phyloP scores from a whole-genome alignment of 495 filamentous ascomycete genomes.

The Neurospora sp. region DNA sequence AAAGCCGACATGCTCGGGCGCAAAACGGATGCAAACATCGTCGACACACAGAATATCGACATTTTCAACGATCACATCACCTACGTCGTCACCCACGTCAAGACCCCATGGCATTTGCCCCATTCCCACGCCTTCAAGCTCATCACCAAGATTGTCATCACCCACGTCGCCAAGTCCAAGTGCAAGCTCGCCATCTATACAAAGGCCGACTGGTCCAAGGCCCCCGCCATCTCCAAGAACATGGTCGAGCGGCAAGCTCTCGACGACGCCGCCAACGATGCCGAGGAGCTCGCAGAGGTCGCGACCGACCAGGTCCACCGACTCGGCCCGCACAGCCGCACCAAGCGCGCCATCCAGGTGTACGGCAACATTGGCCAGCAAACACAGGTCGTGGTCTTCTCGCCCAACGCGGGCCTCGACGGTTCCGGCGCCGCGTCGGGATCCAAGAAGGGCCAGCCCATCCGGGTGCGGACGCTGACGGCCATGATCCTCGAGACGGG shows the following conservation, averaged over 20 bases:
- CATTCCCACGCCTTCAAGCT: slow-evolving; percentile 69
- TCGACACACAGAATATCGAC: slow-evolving; percentile 84
- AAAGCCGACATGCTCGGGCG: slow-evolving; percentile 55
- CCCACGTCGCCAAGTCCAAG: slow-evolving; percentile 80
- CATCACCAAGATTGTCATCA: slow-evolving; percentile 87
- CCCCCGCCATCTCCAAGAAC: slow-evolving; percentile 53
- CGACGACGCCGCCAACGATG: slow-evolving; percentile 70
- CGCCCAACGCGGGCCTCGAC: slow-evolving; percentile 28
- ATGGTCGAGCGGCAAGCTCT: slow-evolving; percentile 74
- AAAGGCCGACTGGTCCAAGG: slow-evolving; percentile 72
- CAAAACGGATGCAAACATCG: slow-evolving; percentile 48
- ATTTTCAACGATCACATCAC: slow-evolving; percentile 89
- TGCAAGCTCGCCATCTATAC: slow-evolving; percentile 86
- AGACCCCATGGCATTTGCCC: slow-evolving; percentile 86
- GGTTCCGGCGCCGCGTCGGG: slow-evolving; percentile 14
- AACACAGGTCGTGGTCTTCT: slow-evolving; percentile 54
- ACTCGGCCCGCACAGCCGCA: slow-evolving; percentile 70
- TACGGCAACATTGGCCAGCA: slow-evolving; percentile 81
- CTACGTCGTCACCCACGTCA: slow-evolving; percentile 84
- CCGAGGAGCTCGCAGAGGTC: slow-evolving; percentile 74
- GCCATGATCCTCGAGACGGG: slow-evolving; percentile 61
- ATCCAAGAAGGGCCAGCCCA: slow-evolving; percentile 38
- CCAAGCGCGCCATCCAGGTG: slow-evolving; percentile 81
- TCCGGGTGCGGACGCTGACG: slow-evolving; percentile 56
- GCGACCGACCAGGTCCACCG: slow-evolving; percentile 78